Evolutionary conservation across 371 early-diverging fungal species (phyloP).

Genomic region (Umbelopsis sp.): DNA sequence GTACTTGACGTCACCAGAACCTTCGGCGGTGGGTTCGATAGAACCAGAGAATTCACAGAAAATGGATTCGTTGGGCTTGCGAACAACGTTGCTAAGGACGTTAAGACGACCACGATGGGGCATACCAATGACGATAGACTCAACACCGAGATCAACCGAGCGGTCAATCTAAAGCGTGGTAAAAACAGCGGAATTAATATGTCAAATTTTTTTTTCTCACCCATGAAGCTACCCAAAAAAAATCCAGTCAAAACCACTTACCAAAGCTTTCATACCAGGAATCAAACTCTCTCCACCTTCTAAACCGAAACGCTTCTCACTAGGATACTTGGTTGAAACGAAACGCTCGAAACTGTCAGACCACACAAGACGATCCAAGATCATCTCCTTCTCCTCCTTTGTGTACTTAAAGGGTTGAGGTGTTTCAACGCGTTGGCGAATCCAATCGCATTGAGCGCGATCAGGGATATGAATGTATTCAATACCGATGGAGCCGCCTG

Average conservation of each 20-base stretch:
- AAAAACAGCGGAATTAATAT: not conserved
- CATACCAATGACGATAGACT: conserved; percentile 96
- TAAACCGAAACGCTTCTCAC: conserved; percentile 97
- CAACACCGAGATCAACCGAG: conserved; percentile 91
- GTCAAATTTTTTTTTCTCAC: not conserved
- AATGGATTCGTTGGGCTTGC: conserved; percentile 96
- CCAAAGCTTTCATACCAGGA: conserved; percentile 96
- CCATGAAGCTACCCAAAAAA: too few relatives aligned
- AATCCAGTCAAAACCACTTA: conserved; percentile 36
- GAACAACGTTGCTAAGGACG: conserved; percentile 96
- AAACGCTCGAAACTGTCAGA: conserved; percentile 95
- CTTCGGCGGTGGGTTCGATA: conserved; percentile 80
- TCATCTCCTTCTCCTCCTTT: conserved; percentile 85
- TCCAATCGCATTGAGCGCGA: conserved; percentile 96
- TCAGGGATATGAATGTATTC: conserved; percentile 98
- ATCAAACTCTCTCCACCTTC: conserved; percentile 97
- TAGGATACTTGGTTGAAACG: conserved; percentile 93
- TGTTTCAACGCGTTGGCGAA: conserved; percentile 89
- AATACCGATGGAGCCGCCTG: conserved; percentile 88
- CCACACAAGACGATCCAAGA: conserved; percentile 96
- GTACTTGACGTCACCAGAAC: conserved; percentile 98
- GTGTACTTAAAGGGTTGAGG: conserved; percentile 85
- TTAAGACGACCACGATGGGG: conserved; percentile 98
- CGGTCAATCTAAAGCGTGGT: conserved; percentile 75
- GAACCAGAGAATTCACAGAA: conserved; percentile 94